Percentiles rank a stretch among this genome's conserved stretches.
phyloP scores from a whole-genome alignment of 1,139 yeast species.

The Candida labiduridarum region DNA sequence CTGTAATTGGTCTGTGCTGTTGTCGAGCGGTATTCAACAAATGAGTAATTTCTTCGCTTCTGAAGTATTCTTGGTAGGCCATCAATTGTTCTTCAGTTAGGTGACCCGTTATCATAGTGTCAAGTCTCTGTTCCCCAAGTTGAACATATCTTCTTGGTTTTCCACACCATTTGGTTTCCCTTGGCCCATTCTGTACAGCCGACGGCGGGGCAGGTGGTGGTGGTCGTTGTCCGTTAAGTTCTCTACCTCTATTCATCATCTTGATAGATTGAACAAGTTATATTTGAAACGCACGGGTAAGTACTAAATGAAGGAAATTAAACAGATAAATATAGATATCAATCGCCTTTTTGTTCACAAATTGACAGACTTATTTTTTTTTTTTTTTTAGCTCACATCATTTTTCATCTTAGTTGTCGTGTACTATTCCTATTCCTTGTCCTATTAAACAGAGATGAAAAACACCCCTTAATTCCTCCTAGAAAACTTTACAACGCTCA shows the following conservation, averaged over 20 bases:
- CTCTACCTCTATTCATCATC: conserved; percentile 12
- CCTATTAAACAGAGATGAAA: not conserved
- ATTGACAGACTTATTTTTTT: no score
- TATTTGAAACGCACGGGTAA: not conserved
- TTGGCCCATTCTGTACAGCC: not conserved
- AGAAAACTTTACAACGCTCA: conserved; percentile 63
- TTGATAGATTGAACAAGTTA: not conserved
- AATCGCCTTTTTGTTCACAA: no score
- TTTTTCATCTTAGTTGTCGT: not conserved
- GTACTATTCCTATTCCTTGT: not conserved
- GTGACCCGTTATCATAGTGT: conserved; percentile 50
- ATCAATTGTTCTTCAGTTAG: conserved; percentile 85
- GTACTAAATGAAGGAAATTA: not conserved
- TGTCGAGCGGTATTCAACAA: conserved; percentile 52
- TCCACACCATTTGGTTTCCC: conserved; percentile 49
- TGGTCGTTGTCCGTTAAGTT: not conserved
- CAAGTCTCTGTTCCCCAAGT: conserved; percentile 33
- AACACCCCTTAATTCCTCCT: conserved; percentile 7
- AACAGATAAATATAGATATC: not conserved
- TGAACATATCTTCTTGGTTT: conserved; percentile 33
- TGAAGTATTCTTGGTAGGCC: conserved; percentile 71
- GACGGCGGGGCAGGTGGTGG: conserved; percentile 1
- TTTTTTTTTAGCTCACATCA: not conserved
- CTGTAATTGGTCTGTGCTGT: conserved; percentile 45
- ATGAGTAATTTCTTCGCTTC: conserved; percentile 75